These are phyloP conservation scores for Pelargonium myrrhifolium DNA, from an alignment of 441 rosid species.

Conservation along the genomic window DNA sequence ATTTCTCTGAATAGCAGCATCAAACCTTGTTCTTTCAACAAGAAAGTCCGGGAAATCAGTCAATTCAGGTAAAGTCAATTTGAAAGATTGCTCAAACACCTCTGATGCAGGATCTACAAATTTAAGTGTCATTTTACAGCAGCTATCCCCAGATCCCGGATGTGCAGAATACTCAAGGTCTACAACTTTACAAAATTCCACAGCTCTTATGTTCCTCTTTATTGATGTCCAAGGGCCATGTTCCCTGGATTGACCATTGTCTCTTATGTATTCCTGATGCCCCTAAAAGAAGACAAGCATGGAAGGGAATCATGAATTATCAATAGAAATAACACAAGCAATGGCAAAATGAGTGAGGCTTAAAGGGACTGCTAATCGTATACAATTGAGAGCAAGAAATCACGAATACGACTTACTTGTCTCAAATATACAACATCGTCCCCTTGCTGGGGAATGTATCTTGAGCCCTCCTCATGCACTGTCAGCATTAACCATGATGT, in stretches of 20 bases:
- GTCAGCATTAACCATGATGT: conserved; percentile 81
- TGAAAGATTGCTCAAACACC: conserved; percentile 48
- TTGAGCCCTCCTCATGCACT: conserved; percentile 80
- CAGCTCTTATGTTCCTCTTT: conserved; percentile 62
- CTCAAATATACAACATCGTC: conserved; percentile 83
- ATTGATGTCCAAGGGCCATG: conserved; percentile 62
- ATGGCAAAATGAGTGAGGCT: conserved; percentile 1
- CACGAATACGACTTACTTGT: conserved; percentile 50
- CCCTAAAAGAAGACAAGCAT: conserved; percentile 52
- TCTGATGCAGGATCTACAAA: conserved; percentile 64
- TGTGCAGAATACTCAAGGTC: conserved; percentile 67
- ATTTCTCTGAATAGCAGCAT: conserved; percentile 62
- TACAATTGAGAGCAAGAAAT: conserved; percentile 10
- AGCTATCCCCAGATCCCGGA: conserved; percentile 96
- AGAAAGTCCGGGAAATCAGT: conserved; percentile 89
- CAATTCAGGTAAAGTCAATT: conserved; percentile 72
- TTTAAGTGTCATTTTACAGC: conserved; percentile 87
- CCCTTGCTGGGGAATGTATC: conserved; percentile 87
- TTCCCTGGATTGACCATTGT: conserved; percentile 43
- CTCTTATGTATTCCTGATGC: conserved; percentile 67
- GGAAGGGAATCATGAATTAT: background rate
- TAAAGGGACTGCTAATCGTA: background rate
- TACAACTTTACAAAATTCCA: conserved; percentile 80
- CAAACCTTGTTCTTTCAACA: conserved; percentile 89
- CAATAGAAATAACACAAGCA: too few species aligned